These are phyloP conservation scores for Trapa incisa DNA, from an alignment of 345 rosid genomes.

Conservation along the genomic window DNA sequence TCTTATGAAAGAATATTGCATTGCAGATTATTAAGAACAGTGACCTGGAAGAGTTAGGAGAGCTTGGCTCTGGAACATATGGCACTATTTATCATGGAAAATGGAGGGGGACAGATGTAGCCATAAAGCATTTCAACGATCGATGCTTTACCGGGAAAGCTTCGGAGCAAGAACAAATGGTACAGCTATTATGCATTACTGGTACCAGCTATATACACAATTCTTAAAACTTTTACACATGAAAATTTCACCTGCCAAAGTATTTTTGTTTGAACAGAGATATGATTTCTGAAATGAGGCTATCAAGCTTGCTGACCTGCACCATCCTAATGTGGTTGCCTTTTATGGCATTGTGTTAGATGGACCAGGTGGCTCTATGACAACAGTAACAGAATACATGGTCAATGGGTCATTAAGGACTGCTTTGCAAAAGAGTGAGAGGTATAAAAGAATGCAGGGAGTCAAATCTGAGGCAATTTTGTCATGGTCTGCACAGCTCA, in stretches of 20 bases:
- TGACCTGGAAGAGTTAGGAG: slow-evolving; percentile 53
- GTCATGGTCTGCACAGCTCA: neutral
- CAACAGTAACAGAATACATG: slow-evolving; percentile 70
- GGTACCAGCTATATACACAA: neutral
- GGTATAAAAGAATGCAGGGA: slow-evolving; percentile 14
- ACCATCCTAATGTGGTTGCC: slow-evolving; percentile 73
- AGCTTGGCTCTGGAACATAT: slow-evolving; percentile 61
- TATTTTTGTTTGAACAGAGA: slow-evolving; percentile 21
- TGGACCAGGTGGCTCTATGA: slow-evolving; percentile 60
- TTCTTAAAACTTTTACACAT: neutral
- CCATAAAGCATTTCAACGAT: slow-evolving; percentile 44
- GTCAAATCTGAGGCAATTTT: neutral
- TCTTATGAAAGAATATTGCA: neutral
- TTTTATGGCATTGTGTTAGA: slow-evolving; percentile 66
- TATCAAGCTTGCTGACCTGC: slow-evolving; percentile 61
- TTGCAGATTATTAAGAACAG: slow-evolving; percentile 40
- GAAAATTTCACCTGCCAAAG: neutral
- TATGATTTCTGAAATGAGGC: slow-evolving; percentile 80
- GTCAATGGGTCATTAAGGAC: slow-evolving; percentile 56
- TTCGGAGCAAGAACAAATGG: slow-evolving; percentile 60
- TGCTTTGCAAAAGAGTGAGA: slow-evolving; percentile 52
- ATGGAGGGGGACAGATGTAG: slow-evolving; percentile 69
- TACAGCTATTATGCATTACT: slow-evolving; percentile 11
- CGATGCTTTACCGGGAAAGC: slow-evolving; percentile 56
- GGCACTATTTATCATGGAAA: slow-evolving; percentile 67